Evolutionary conservation across 2,329 filamentous ascomycete species (phyloP).

Genomic region (Verticillium nubilum): DNA sequence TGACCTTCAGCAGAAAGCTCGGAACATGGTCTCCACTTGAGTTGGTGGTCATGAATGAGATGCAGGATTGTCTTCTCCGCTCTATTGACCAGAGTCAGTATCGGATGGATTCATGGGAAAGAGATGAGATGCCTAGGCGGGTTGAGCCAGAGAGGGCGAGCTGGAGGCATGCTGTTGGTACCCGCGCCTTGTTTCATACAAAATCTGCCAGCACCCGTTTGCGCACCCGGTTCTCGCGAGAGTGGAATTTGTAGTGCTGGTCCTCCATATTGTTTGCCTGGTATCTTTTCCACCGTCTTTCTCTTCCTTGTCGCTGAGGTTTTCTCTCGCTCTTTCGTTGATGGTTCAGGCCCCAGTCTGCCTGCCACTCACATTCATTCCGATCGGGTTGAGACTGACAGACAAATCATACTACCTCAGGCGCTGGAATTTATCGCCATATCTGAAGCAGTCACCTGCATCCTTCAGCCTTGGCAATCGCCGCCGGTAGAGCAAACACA

Average conservation of each 20-base stretch:
- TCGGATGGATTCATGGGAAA: neutral
- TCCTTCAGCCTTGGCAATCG: neutral
- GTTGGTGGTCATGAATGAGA: neutral
- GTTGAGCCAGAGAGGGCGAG: neutral
- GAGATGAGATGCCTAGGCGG: neutral
- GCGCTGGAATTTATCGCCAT: neutral
- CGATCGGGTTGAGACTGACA: neutral
- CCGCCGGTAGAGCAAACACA: neutral
- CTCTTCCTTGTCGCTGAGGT: neutral
- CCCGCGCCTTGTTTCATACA: slow-evolving; percentile 12
- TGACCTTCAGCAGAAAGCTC: neutral
- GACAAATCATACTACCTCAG: neutral
- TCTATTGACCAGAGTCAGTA: neutral
- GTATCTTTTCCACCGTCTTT: neutral
- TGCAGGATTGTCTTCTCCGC: neutral
- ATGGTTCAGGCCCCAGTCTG: neutral
- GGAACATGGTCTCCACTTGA: neutral
- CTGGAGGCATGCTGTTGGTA: slow-evolving; percentile 3
- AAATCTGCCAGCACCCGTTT: slow-evolving; percentile 7
- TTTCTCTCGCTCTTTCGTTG: neutral
- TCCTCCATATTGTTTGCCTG: neutral
- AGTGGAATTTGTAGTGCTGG: neutral
- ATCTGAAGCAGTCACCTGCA: neutral
- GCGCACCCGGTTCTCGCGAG: neutral
- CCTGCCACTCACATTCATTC: neutral